A percentile compares a stretch with the other conserved stretches of the same genome.
These are phyloP conservation scores for Crepidotus variabilis DNA, from an alignment of 768 basidiomycete species.

Conservation along the genomic window DNA sequence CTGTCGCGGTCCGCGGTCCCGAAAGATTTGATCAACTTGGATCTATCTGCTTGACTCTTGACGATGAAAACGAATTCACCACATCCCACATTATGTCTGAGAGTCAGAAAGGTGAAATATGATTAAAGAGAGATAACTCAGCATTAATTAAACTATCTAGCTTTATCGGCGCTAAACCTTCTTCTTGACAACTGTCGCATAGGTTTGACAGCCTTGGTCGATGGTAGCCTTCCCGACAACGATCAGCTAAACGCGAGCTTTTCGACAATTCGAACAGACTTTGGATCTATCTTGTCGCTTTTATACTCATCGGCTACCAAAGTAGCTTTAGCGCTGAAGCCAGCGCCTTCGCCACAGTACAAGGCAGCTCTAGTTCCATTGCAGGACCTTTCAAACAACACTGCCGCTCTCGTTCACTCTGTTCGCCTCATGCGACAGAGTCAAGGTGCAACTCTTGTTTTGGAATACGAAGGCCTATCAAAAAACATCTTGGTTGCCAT, in stretches of 20 bases:
- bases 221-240: constrained; percentile 9
- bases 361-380: constrained; percentile 47
- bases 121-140: not conserved
- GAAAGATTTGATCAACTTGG: not conserved
- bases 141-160: constrained; percentile 15
- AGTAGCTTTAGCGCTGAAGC: constrained; percentile 59
- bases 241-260: constrained; percentile 25
- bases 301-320: constrained; percentile 57
- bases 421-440: constrained; percentile 35
- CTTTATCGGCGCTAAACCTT: constrained; percentile 26
- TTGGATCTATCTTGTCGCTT: constrained; percentile 53
- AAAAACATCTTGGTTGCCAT: constrained; percentile 41
- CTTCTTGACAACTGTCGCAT: constrained; percentile 34
- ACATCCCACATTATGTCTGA: constrained; percentile 27
- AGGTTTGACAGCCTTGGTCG: constrained; percentile 27
- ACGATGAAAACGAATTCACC: constrained; percentile 12
- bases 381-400: constrained; percentile 47
- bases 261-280: constrained; percentile 46
- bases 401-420: constrained; percentile 50
- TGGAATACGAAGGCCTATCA: constrained; percentile 38
- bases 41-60: too few relatives aligned
- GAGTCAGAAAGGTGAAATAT: constrained; percentile 33
- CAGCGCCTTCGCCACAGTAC: constrained; percentile 45
- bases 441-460: constrained; percentile 45
- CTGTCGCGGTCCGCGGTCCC: not conserved